Percentiles rank a stretch among this genome's conserved stretches.
These are phyloP conservation scores for Ophiostoma tasmaniense DNA, from an alignment of 2,329 filamentous ascomycete species.

Conservation along the genomic window DNA sequence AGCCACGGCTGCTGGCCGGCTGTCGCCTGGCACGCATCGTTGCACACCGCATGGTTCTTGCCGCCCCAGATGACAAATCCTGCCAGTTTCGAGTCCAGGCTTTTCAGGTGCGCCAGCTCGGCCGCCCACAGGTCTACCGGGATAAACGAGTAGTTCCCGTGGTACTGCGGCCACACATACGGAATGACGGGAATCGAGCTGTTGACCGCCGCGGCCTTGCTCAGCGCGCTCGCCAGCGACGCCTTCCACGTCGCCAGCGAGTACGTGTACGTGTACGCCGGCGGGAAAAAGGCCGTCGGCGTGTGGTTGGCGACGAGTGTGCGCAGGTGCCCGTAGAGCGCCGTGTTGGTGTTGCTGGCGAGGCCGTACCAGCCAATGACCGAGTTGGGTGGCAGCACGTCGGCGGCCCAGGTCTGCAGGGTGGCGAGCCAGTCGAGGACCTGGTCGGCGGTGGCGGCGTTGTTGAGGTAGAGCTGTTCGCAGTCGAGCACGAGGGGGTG, in stretches of 20 bases:
- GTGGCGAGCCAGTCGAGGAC: conserved; percentile 8
- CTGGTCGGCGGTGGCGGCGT: conserved; percentile 7
- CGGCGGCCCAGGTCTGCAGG: conserved; percentile 15
- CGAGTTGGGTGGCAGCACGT: background rate
- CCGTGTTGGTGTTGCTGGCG: conserved; percentile 13
- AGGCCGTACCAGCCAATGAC: conserved; percentile 12
- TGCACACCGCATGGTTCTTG: conserved; percentile 17
- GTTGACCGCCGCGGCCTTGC: background rate
- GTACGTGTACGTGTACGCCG: conserved; percentile 15
- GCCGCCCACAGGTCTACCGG: conserved; percentile 10
- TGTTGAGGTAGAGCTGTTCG: conserved; percentile 15
- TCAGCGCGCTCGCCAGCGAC: background rate
- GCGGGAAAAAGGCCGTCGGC: conserved; percentile 15
- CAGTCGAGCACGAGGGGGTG: conserved; percentile 17
- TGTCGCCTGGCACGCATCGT: conserved; percentile 15
- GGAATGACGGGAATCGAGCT: conserved; percentile 11
- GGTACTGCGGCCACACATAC: conserved; percentile 15
- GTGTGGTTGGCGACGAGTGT: conserved; percentile 17
- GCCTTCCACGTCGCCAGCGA: conserved; percentile 12
- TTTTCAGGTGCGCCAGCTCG: background rate
- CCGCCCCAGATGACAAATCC: conserved; percentile 15
- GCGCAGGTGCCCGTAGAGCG: conserved; percentile 13
- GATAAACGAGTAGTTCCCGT: conserved; percentile 16
- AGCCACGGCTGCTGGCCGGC: conserved; percentile 17
- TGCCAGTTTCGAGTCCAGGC: background rate